phyloP scores from a whole-genome alignment of 164 flowering plant species.

The Stephania cephalantha region DNA sequence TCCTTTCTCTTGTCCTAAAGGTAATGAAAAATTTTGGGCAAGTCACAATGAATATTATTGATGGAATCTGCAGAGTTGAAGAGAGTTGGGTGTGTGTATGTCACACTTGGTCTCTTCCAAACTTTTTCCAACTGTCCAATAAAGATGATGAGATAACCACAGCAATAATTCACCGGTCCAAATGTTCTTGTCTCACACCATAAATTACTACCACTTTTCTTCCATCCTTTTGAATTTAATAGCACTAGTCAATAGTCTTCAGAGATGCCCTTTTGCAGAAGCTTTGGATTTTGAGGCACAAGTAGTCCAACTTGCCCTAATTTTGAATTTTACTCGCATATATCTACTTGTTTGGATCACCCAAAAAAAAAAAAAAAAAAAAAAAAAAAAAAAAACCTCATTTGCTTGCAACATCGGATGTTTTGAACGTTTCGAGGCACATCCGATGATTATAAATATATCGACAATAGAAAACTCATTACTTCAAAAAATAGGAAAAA shows the following conservation, averaged over 20 bases:
- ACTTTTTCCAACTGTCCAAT: not conserved
- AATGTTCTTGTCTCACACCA: not conserved
- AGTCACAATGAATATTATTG: not conserved
- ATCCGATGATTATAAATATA: too few relatives aligned
- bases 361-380: too few relatives aligned
- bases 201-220: not conserved
- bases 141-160: not conserved
- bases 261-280: not conserved
- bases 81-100: not conserved
- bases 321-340: too few relatives aligned
- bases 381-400: too few relatives aligned
- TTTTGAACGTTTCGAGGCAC: too few relatives aligned
- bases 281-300: not conserved
- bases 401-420: too few relatives aligned
- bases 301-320: not conserved
- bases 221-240: not conserved
- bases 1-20: not conserved
- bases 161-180: not conserved
- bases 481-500: too few relatives aligned
- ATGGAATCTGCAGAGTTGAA: not conserved
- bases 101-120: not conserved
- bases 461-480: too few relatives aligned
- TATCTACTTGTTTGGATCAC: too few relatives aligned
- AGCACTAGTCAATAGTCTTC: not conserved
- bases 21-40: not conserved